Evolutionary conservation across 495 filamentous ascomycete species (phyloP).

Genomic region (Trichoderma virens): DNA sequence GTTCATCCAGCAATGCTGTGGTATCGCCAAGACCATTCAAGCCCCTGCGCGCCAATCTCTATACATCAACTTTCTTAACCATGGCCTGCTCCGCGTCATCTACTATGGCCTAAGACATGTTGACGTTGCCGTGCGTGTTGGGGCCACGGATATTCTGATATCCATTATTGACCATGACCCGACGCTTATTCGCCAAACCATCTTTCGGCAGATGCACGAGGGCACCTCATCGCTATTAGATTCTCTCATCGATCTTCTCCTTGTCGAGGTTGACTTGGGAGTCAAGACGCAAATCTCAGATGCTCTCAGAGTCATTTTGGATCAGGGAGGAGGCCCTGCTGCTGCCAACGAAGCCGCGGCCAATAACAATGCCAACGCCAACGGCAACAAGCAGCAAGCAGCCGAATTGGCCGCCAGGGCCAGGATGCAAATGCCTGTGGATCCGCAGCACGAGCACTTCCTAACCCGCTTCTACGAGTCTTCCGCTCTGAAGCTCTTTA

Average conservation of each 20-base stretch:
- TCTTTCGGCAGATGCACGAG: conserved; percentile 84
- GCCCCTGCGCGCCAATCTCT: conserved; percentile 67
- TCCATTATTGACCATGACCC: conserved; percentile 95
- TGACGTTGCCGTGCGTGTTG: conserved; percentile 79
- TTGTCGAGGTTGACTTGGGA: conserved; percentile 85
- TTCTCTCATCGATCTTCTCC: conserved; percentile 84
- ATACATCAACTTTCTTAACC: conserved; percentile 80
- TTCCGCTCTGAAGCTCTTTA: conserved; percentile 79
- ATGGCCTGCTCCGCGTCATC: conserved; percentile 84
- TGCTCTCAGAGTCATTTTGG: conserved; percentile 87
- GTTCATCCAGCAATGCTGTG: conserved; percentile 94
- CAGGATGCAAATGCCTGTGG: conserved; percentile 38
- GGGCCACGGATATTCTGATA: conserved; percentile 88
- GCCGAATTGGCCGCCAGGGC: conserved; percentile 62
- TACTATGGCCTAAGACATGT: conserved; percentile 80
- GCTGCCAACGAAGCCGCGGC: conserved; percentile 57
- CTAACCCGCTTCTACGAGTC: conserved; percentile 83
- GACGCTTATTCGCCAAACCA: conserved; percentile 83
- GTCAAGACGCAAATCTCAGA: conserved; percentile 96
- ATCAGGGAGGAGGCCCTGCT: conserved; percentile 55
- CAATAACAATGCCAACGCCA: neutral
- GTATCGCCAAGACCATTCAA: conserved; percentile 90
- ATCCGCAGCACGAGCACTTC: conserved; percentile 78
- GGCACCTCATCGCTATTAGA: conserved; percentile 84
- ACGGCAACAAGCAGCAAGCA: conserved; percentile 23